Base-by-base conservation (phyloP, 306 rosid species). In the Vigna nakashimae region DNA sequence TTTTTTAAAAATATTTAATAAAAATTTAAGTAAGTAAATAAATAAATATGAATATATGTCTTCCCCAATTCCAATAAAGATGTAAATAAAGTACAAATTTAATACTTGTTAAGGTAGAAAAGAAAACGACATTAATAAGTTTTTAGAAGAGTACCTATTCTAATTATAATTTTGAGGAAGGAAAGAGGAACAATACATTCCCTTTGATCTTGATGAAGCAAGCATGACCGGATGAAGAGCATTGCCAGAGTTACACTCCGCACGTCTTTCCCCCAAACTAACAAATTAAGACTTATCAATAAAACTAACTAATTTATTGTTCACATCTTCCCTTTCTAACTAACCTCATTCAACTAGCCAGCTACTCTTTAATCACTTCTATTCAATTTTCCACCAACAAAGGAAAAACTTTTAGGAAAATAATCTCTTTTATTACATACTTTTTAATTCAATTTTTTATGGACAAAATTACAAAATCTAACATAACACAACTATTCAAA, bases 211-310 rank as follows among this genome's bases (percentile, higher is more conserved):
- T 56, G 5, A 45, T 12, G 5, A 45, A 45, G 4, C 9, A 71
- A 50, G 59, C 24, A 81, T 32, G 68, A 86, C 73, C 84, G 80
- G 58, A 82, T 42, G 80, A 85, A 58, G 74, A 70, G 67, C 56
- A 66, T 30, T 69, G 53, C 53, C 38, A 67, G 52, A 28, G 36
- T 69, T 12, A 16, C 76, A 88, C 90, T 53, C 49, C 78, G 94
- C 92, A 89, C 97, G 94, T 88, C 92, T 83, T 60, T 75, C n/a
- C 26, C 7, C 55, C 52, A 82, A 78, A 42, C 40, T 10, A 46
- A 69, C 16, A 59, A 65, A 65, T 9, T 28, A 51, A 78, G 24
- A 65, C 24, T 60, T 50, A 70, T 74, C 55, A 34, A 68, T 16
- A 30, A 30, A 30, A 30, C 48, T n/a, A 72, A 59, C 60, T 82